Percentiles rank a stretch among this genome's conserved stretches.
phyloP scores from a whole-genome alignment of 371 early-diverging fungal genomes.

The Basidiobolus meristosporus region DNA sequence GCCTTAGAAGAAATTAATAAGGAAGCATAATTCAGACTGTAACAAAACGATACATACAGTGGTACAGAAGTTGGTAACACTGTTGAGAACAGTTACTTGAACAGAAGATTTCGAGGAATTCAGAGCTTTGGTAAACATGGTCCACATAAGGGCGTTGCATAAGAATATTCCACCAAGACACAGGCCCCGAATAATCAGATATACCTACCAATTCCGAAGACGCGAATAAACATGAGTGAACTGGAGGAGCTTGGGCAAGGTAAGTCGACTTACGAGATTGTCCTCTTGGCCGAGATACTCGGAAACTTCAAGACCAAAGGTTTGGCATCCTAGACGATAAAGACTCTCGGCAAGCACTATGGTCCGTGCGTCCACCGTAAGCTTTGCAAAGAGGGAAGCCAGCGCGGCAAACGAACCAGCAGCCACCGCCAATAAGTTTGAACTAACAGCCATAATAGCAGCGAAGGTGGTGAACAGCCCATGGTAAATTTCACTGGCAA shows the following conservation, averaged over 20 bases:
- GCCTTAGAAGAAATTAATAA: slow-evolving; percentile 16
- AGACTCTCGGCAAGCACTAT: slow-evolving; percentile 3
- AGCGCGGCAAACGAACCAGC: slow-evolving; percentile 52
- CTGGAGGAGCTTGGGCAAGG: not conserved
- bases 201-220: slow-evolving; percentile 8
- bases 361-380: slow-evolving; percentile 34
- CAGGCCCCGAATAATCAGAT: slow-evolving; percentile 15
- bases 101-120: slow-evolving; percentile 43
- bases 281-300: not conserved
- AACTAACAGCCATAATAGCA: slow-evolving; percentile 5
- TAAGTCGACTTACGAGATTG: not conserved
- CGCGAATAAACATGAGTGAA: not conserved
- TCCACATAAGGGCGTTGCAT: slow-evolving; percentile 67
- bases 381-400: slow-evolving; percentile 57
- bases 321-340: not conserved
- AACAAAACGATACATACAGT: slow-evolving; percentile 19
- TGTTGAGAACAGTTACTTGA: slow-evolving; percentile 49
- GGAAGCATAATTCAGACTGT: not conserved
- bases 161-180: slow-evolving; percentile 33
- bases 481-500: too few relatives aligned
- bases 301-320: not conserved
- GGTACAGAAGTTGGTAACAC: slow-evolving; percentile 44
- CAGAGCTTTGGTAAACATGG: slow-evolving; percentile 55
- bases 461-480: too few relatives aligned
- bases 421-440: slow-evolving; percentile 21